Base-by-base conservation (phyloP, 352 stramenopile species). In the Phytopythium helicoides region DNA sequence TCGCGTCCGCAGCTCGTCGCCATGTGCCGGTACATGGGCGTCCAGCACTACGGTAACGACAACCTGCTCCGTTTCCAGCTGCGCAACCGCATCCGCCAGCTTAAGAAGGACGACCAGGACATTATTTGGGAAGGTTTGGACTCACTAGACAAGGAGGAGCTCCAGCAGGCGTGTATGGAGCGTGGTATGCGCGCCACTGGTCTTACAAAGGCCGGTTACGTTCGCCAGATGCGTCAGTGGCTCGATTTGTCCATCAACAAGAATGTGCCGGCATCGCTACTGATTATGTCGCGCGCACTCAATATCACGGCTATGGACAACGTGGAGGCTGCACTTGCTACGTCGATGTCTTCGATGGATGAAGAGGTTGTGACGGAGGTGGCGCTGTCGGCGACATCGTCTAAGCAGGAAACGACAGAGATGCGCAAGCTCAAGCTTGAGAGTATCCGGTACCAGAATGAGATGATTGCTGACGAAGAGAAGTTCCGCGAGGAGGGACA, bases 101-200 rank as follows among this genome's bases (percentile, higher is more conserved):
- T 99, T 12, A 97, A 98, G 66, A 97, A 98, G 67, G 97, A 99
- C 71, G 97, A 99, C 69, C 94, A 98, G 67, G 86, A 97, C 47
- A 99, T 99, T 69, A 87, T 99, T 52, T 99, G 94, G 92, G 97
- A 99, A 82, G 97, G 97, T 11, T 84, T 99, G 38, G 90, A 98
- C 54, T 98, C 86, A 28, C 81, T 99, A 3, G 97, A 97, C 55
- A 98, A 98, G 73, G 95, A 99, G 65, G 97, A 99, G 73, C 73
- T 99, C 1, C 87, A 95, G 67, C 84, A 93, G 73, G 97, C 96
- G 9, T 99, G 96, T 62, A 92, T 97, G 76, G 97, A 99, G 70
- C 89, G 97, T 47, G 97, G 97, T 31, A 99, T 99, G 97, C 83
- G 96, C 42, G 86, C 92, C 21, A 98, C 89, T 3, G 97, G 96